Conservation (phyloP, 345 rosid species). For the Bruguiera parviflora region DNA sequence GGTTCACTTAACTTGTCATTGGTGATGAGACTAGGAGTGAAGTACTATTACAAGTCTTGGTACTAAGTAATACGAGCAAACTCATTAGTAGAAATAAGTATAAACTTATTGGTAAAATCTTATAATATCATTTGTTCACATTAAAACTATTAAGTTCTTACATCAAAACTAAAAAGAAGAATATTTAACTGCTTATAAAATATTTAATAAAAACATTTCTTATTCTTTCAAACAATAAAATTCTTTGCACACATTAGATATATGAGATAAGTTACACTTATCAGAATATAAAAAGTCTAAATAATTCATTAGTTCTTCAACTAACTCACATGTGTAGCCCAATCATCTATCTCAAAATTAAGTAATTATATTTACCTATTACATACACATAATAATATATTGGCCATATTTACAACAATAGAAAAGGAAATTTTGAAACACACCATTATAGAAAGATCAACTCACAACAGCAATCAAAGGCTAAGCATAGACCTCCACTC, state of each 20-base stretch:
- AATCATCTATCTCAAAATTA: no score
- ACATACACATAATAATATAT: no score
- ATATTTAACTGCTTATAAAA: not conserved
- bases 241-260: not conserved
- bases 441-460: no score
- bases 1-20: constrained; percentile 1
- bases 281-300: not conserved
- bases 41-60: not conserved
- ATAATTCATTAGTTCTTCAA: not conserved
- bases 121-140: not conserved
- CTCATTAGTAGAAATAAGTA: not conserved
- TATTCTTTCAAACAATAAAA: not conserved
- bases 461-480: no score
- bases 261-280: not conserved
- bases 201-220: no score
- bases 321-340: not conserved
- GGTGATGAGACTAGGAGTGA: not conserved
- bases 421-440: constrained; percentile 2
- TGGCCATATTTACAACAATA: no score
- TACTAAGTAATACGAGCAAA: not conserved
- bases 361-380: no score
- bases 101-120: not conserved
- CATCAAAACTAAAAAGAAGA: not conserved
- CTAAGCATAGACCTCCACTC: no score
- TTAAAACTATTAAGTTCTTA: not conserved